Conservation (phyloP, 1,139 yeast species). For the Magnusiomyces suaveolens region DNA sequence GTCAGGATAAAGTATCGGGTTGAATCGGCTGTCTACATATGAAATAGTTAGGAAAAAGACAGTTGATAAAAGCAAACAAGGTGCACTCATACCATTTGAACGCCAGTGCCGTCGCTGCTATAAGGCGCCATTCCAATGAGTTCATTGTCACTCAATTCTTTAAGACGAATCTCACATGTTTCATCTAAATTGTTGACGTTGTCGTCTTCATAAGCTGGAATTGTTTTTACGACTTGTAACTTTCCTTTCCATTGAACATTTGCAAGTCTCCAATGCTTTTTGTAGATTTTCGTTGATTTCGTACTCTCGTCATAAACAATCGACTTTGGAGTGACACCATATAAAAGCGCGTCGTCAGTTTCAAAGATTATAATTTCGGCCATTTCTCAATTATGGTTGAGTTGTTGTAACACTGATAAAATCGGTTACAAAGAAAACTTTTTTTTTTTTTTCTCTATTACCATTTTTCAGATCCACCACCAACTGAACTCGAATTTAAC, state of each 20-base stretch:
- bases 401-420: too few species aligned
- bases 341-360: background rate
- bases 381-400: too few species aligned
- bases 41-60: background rate
- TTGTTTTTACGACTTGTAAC: background rate
- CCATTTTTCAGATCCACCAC: background rate
- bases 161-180: background rate
- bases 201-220: background rate
- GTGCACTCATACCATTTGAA: background rate
- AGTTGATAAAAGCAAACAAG: background rate
- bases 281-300: background rate
- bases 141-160: background rate
- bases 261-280: background rate
- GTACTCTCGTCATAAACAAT: background rate
- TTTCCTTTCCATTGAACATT: conserved; percentile 1
- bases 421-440: background rate
- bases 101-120: background rate
- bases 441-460: background rate
- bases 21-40: conserved; percentile 25
- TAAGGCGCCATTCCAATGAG: conserved; percentile 2
- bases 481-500: background rate
- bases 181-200: background rate
- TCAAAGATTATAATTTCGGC: background rate
- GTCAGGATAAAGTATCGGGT: conserved; percentile 29
- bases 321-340: background rate